A percentile compares a stretch with the other conserved stretches of the same genome.
These are phyloP conservation scores for Blakeslea trispora DNA, from an alignment of 371 early-diverging fungal genomes.

Conservation along the genomic window DNA sequence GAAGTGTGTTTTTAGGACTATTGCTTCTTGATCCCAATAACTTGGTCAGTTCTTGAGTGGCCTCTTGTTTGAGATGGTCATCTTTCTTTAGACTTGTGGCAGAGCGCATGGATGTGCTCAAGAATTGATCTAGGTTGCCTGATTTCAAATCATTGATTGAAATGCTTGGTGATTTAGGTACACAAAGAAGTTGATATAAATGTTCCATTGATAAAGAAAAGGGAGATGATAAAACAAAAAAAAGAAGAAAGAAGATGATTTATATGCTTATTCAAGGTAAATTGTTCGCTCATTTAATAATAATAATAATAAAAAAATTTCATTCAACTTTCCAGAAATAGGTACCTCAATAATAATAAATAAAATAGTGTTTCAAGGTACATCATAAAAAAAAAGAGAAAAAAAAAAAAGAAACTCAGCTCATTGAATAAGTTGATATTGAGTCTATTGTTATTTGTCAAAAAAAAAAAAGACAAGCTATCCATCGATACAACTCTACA, in stretches of 20 bases:
- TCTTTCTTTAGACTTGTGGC: conserved; percentile 22
- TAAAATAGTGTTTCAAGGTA: too few relatives aligned
- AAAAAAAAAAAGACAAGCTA: too few relatives aligned
- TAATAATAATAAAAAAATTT: too few relatives aligned
- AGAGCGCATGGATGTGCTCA: conserved; percentile 32
- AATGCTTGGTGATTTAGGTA: conserved; percentile 21
- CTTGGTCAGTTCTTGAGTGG: conserved; percentile 22
- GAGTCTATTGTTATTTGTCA: too few relatives aligned
- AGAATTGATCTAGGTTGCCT: conserved; percentile 18
- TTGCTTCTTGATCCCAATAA: conserved; percentile 33
- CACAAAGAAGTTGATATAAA: conserved; percentile 25
- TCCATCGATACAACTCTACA: too few relatives aligned
- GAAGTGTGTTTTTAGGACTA: conserved; percentile 32
- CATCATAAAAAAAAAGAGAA: too few relatives aligned
- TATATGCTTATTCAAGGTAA: too few relatives aligned
- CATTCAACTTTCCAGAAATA: too few relatives aligned
- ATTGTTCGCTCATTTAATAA: too few relatives aligned
- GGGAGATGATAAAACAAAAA: background rate
- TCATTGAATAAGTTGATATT: too few relatives aligned
- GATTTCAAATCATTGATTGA: conserved; percentile 18
- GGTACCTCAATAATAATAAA: too few relatives aligned
- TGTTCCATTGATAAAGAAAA: conserved; percentile 6
- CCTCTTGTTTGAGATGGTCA: conserved; percentile 19
- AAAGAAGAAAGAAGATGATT: conserved; percentile 1
- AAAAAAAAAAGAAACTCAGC: too few relatives aligned